phyloP scores from a whole-genome alignment of 345 rosid species.

The Euphorbia pulcherrima region DNA sequence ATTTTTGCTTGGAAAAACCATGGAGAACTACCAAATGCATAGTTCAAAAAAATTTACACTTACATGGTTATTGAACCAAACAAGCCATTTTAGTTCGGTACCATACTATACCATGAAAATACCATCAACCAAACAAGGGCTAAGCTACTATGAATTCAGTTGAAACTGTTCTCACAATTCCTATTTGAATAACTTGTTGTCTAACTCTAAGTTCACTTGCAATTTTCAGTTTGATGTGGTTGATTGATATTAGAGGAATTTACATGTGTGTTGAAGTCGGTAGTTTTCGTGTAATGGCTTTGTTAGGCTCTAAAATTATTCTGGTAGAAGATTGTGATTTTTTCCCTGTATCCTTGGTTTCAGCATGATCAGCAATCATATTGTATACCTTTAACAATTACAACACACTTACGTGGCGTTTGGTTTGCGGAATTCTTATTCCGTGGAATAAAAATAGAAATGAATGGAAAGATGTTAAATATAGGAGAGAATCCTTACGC shows the following conservation, averaged over 20 bases:
- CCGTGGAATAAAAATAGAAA: too few relatives aligned
- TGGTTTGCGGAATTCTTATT: too few relatives aligned
- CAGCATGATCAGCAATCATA: background rate
- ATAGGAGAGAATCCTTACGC: too few relatives aligned
- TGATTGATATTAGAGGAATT: background rate
- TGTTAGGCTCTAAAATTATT: background rate
- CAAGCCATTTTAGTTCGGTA: too few relatives aligned
- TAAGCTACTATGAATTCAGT: background rate
- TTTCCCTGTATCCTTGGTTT: background rate
- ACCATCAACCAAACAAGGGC: too few relatives aligned
- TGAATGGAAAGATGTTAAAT: too few relatives aligned
- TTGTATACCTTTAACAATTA: background rate
- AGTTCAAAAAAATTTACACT: too few relatives aligned
- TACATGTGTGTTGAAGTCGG: background rate
- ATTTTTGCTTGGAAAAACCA: too few relatives aligned
- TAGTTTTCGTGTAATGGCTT: background rate
- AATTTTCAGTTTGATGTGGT: background rate
- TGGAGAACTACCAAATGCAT: too few relatives aligned
- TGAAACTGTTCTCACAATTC: background rate
- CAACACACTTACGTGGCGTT: background rate
- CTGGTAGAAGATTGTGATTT: slow-evolving; percentile 5
- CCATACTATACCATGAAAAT: too few relatives aligned
- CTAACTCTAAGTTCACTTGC: background rate
- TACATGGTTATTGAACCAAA: too few relatives aligned
- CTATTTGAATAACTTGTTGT: background rate